These are phyloP conservation scores for Plasmodium vivax DNA, from an alignment of 169 alveolate species.

Conservation along the genomic window DNA sequence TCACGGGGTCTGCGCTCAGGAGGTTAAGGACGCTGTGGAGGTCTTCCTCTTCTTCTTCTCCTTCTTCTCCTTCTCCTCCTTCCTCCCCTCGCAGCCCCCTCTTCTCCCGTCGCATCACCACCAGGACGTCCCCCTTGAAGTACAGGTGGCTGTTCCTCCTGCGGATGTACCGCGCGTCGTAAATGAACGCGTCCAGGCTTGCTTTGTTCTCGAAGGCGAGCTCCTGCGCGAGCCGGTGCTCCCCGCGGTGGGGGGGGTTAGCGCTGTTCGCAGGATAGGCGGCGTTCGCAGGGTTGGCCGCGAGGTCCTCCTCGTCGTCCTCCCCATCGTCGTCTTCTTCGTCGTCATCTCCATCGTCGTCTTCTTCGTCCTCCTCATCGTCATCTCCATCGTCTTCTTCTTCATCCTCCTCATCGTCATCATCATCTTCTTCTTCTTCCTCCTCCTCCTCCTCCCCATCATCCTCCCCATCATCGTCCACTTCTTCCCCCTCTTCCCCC, in stretches of 20 bases:
- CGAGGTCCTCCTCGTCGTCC: not conserved
- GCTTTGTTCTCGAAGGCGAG: constrained; percentile 42
- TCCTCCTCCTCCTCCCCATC: not conserved
- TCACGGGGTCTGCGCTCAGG: not conserved
- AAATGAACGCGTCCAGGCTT: constrained; percentile 40
- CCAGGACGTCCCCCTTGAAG: constrained; percentile 53
- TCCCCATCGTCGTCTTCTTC: not conserved
- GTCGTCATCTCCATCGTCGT: not conserved
- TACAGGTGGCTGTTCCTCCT: constrained; percentile 29
- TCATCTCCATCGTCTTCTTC: not conserved
- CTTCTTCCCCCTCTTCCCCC: not conserved
- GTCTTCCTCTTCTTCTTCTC: no score
- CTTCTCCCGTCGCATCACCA: constrained; percentile 28
- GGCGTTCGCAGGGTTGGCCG: not conserved
- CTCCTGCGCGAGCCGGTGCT: constrained; percentile 12
- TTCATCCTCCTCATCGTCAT: not conserved
- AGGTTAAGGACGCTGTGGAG: not conserved
- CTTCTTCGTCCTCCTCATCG: not conserved
- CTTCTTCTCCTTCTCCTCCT: no score
- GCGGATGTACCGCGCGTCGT: constrained; percentile 14
- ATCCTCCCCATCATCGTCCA: not conserved
- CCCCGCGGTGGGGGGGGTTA: not conserved
- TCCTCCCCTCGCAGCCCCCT: not conserved
- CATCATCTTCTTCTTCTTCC: not conserved
- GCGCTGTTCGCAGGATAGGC: no score